phyloP scores from a whole-genome alignment of 2,329 filamentous ascomycete genomes.

The Penicillium sp. region DNA sequence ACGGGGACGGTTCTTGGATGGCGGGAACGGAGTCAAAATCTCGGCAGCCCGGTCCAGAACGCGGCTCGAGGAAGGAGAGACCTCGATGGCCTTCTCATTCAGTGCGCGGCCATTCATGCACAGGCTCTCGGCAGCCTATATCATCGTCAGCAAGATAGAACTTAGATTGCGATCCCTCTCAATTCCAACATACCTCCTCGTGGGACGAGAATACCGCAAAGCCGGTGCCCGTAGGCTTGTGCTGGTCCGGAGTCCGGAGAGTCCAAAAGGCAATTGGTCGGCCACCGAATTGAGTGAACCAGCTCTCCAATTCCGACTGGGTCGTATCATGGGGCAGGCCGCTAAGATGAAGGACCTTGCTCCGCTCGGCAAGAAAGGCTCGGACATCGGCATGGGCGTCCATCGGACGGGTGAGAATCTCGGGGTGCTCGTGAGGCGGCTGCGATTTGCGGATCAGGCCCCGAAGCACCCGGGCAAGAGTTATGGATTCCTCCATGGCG shows the following conservation, averaged over 20 bases:
- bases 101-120: conserved; percentile 99
- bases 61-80: conserved; percentile 93
- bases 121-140: conserved; percentile 84
- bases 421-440: conserved; percentile 85
- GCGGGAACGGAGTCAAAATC: conserved; percentile 94
- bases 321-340: conserved; percentile 96
- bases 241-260: conserved; percentile 91
- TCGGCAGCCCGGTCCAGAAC: conserved; percentile 93
- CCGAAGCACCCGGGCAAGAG: conserved; percentile 82
- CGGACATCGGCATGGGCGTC: conserved; percentile 94
- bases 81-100: conserved; percentile 98
- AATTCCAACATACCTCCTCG: conserved; percentile 71
- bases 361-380: conserved; percentile 91
- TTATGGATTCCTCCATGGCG: conserved; percentile 96
- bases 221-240: conserved; percentile 97
- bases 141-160: conserved; percentile 5
- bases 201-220: conserved; percentile 99
- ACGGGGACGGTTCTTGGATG: conserved; percentile 94
- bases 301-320: conserved; percentile 96
- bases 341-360: conserved; percentile 97
- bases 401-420: conserved; percentile 91
- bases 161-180: not conserved
- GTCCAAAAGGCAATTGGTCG: conserved; percentile 99
- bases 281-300: conserved; percentile 98
- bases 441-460: conserved; percentile 95